Base-by-base conservation (phyloP, 345 rosid genomes). In the Murraya koenigii region DNA sequence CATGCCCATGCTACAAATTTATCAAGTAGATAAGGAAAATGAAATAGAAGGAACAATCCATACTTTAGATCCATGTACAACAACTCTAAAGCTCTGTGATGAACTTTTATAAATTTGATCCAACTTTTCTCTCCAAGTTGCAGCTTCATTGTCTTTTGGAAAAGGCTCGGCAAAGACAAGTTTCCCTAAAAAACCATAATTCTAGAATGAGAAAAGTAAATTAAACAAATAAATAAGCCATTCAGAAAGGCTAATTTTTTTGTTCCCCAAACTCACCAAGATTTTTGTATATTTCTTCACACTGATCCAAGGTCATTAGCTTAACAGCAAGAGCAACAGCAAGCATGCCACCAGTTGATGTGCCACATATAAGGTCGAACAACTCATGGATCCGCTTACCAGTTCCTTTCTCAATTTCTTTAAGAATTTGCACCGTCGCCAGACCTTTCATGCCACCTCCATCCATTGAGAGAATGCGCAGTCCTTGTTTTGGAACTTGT, bases 381-480 rank as follows among this genome's bases (percentile, higher is more conserved):
- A 96, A 84, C 86, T 96, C 99, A 87, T 96, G 98, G 80, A 96
- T 94, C 79, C 84, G 89, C 85, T 94, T 96, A 78, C 98, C 98
- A 76, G 98, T 89, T 71, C 98, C 95, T 85, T 89, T 94, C 82
- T 96, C 99, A 85, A 94, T 94, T 85, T 91, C 97, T 85, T 94
- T 94, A 85, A 96, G 98, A 82, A 96, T 86, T 89, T 89, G 95
- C 75, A 96, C 99, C 60, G 99, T 96, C 33, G 95, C 98, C 78
- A 96, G 89, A 78, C 98, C 98, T 88, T 96, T 96, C 98, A 96
- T 96, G 84, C 99, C 99, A 83, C 99, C 99, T 52, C 99, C 98
- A 85, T 96, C 99, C 99, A 96, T 96, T 60, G 99, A 81, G 71
- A 96, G 98, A 84, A 96, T 96, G 64, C 99, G 95, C 79, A 94